These are phyloP conservation scores for Aspergillus ibericus DNA, from an alignment of 2,329 filamentous ascomycete species.

Conservation along the genomic window DNA sequence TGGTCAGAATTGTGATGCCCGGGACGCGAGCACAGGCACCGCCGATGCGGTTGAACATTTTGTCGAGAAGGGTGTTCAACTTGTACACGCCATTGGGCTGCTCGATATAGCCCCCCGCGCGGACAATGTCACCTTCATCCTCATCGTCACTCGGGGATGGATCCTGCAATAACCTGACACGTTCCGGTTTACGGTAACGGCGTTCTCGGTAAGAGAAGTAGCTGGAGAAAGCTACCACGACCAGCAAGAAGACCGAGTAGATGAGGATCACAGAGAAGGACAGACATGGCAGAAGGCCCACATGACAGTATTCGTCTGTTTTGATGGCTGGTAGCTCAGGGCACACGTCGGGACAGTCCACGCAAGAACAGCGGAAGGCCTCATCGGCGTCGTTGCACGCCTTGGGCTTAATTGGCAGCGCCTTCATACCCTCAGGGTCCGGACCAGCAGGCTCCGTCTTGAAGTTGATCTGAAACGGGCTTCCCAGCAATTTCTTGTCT, in stretches of 20 bases:
- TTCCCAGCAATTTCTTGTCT: conserved; percentile 84
- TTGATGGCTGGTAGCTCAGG: conserved; percentile 77
- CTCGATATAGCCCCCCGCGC: conserved; percentile 74
- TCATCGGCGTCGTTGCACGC: conserved; percentile 88
- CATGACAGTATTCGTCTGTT: conserved; percentile 69
- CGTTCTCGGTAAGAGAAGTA: conserved; percentile 76
- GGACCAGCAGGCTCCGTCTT: conserved; percentile 58
- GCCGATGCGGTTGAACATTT: conserved; percentile 76
- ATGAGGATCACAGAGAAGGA: conserved; percentile 89
- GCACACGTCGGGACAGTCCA: conserved; percentile 87
- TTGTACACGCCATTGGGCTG: conserved; percentile 76
- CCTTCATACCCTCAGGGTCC: conserved; percentile 67
- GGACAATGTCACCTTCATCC: conserved; percentile 82
- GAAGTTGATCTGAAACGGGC: conserved; percentile 98
- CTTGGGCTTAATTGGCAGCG: conserved; percentile 71
- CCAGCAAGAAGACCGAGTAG: conserved; percentile 73
- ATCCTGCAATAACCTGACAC: conserved; percentile 84
- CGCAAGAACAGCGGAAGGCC: conserved; percentile 83
- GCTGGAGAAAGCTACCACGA: conserved; percentile 67
- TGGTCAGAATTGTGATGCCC: conserved; percentile 73
- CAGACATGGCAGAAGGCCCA: conserved; percentile 85
- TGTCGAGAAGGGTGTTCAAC: conserved; percentile 80
- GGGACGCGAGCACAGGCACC: conserved; percentile 80
- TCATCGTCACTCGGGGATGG: conserved; percentile 84
- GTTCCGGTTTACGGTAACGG: conserved; percentile 72